Evolutionary conservation across 345 rosid species (phyloP).

Genomic region (Pugionium cornutum): DNA sequence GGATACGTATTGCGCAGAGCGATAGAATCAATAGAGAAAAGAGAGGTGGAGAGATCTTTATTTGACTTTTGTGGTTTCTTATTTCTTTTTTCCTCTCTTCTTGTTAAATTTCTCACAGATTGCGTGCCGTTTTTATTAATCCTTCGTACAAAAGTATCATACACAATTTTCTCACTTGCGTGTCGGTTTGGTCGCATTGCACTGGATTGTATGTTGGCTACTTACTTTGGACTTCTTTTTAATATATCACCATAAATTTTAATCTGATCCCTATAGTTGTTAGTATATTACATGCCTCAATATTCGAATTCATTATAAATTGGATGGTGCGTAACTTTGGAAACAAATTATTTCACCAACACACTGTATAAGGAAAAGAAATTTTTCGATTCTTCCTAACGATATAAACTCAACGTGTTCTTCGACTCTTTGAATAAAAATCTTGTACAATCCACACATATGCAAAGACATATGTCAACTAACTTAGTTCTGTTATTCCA

Average conservation of each 20-base stretch:
- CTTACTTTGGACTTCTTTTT: constrained; percentile 1
- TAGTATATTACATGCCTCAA: too few species aligned
- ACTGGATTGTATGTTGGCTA: constrained; percentile 37
- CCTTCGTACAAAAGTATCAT: background rate
- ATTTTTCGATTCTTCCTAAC: too few species aligned
- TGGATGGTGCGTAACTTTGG: too few species aligned
- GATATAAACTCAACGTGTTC: too few species aligned
- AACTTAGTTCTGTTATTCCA: constrained; percentile 35
- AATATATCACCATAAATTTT: background rate
- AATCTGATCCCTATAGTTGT: too few species aligned
- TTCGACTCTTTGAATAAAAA: too few species aligned
- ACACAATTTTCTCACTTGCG: constrained; percentile 14
- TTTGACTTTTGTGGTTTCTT: constrained; percentile 22
- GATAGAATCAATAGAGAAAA: constrained; percentile 41
- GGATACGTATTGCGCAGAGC: constrained; percentile 30
- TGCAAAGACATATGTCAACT: too few species aligned
- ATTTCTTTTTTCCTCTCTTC: constrained; percentile 4
- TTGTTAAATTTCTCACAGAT: constrained; percentile 10
- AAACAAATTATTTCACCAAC: too few species aligned
- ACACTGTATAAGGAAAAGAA: too few species aligned
- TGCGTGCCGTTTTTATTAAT: constrained; percentile 36
- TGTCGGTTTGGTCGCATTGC: constrained; percentile 29
- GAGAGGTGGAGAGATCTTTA: constrained; percentile 34
- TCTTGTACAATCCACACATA: too few species aligned
- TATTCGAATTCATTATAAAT: too few species aligned